phyloP scores from a whole-genome alignment of 2,329 filamentous ascomycete genomes.

The Colletotrichum sp. region DNA sequence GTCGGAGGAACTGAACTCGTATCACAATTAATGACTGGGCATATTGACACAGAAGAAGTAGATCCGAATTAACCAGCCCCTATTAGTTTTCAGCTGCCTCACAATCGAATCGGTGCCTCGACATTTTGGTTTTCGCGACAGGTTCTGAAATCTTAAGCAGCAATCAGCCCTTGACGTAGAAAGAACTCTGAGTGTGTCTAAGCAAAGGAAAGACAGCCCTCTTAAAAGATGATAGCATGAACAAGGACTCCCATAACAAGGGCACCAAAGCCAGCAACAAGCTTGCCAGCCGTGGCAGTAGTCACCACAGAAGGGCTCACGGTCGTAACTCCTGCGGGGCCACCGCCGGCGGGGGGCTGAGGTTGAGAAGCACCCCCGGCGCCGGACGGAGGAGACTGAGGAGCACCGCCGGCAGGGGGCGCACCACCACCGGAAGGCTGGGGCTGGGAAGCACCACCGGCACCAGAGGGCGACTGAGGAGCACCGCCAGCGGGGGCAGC shows the following conservation, averaged over 20 bases:
- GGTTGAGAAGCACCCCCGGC: not conserved
- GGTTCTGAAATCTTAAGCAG: not conserved
- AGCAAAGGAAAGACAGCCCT: not conserved
- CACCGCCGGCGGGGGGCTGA: not conserved
- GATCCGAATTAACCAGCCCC: not conserved
- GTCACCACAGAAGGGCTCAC: not conserved
- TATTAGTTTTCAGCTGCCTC: not conserved
- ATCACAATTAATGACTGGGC: not conserved
- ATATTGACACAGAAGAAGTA: not conserved
- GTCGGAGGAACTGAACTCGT: not conserved
- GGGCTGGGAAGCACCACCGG: not conserved
- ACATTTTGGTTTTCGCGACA: fast-evolving
- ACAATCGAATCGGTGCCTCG: not conserved
- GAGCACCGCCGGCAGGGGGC: not conserved
- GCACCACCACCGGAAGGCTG: not conserved
- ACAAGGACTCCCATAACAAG: not conserved
- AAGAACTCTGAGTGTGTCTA: not conserved
- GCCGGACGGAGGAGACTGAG: not conserved
- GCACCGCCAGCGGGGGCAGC: not conserved
- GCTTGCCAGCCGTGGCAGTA: conserved; percentile 15
- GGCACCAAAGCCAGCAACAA: conserved; percentile 4
- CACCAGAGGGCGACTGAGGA: not conserved
- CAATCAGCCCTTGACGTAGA: not conserved
- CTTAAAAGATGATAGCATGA: not conserved
- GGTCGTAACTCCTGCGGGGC: not conserved